phyloP scores from a whole-genome alignment of 225 moss, liverwort and hornwort genomes.

The Polytrichum formosum region DNA sequence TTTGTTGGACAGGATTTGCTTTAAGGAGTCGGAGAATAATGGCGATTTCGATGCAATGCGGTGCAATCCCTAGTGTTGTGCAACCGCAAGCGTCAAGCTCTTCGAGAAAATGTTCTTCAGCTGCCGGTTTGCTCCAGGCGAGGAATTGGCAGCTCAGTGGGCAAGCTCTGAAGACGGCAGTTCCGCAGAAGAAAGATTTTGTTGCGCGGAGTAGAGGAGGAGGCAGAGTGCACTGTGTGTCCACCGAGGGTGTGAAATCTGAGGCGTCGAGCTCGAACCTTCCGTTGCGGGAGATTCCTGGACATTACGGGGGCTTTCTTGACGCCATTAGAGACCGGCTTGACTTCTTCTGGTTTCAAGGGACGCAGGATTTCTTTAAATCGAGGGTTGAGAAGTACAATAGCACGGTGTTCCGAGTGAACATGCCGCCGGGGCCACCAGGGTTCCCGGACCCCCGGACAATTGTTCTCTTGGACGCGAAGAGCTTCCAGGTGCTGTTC shows the following conservation, averaged over 20 bases:
- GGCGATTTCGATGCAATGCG: slow-evolving; percentile 1
- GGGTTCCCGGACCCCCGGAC: slow-evolving; percentile 42
- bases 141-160: not conserved
- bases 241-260: not conserved
- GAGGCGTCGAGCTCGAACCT: slow-evolving; percentile 7
- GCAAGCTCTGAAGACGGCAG: not conserved
- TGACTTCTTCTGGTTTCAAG: slow-evolving; percentile 42
- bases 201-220: too few relatives aligned
- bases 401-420: slow-evolving; percentile 74
- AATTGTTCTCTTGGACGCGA: slow-evolving; percentile 36
- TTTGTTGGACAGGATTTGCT: too few relatives aligned
- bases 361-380: slow-evolving; percentile 21
- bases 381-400: slow-evolving; percentile 40
- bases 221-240: not conserved
- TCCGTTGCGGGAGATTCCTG: slow-evolving; percentile 48
- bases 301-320: slow-evolving; percentile 34
- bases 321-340: slow-evolving; percentile 46
- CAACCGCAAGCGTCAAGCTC: not conserved
- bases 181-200: not conserved
- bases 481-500: slow-evolving; percentile 43
- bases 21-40: not conserved
- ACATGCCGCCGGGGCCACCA: slow-evolving; percentile 53
- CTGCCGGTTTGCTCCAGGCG: not conserved
- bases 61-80: not conserved
- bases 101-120: not conserved